Conservation (phyloP, 805 yeast genomes). For the Lachancea lanzarotensis region DNA sequence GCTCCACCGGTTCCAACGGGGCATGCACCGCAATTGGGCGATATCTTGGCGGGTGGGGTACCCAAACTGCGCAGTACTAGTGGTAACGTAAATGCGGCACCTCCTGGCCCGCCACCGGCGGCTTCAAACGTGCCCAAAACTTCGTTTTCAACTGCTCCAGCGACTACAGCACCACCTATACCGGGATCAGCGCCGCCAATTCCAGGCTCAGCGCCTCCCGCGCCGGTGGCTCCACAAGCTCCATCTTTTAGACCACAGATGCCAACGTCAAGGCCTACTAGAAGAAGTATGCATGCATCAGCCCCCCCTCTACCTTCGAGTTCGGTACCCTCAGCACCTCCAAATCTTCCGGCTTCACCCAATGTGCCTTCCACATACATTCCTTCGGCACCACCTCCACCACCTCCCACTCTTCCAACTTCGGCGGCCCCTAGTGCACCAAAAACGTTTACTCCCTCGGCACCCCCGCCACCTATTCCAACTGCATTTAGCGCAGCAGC, state of each 20-base stretch:
- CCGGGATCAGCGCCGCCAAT: conserved; percentile 19
- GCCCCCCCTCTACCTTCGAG: conserved; percentile 10
- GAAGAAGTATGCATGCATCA: conserved; percentile 10
- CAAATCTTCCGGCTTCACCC: not conserved
- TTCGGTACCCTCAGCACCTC: conserved; percentile 11
- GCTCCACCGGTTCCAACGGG: conserved; percentile 18
- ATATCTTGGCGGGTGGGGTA: not conserved
- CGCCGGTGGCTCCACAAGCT: conserved; percentile 14
- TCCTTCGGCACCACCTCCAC: too few species aligned
- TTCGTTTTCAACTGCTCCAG: conserved; percentile 16
- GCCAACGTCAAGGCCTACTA: conserved; percentile 18
- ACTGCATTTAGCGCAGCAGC: not conserved
- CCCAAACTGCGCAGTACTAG: conserved; percentile 10
- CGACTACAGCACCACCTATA: conserved; percentile 28
- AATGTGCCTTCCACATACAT: too few species aligned
- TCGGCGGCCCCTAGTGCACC: not conserved
- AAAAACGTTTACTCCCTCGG: not conserved
- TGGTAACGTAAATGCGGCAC: conserved; percentile 8
- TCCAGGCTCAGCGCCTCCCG: conserved; percentile 19
- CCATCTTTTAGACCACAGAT: conserved; percentile 12
- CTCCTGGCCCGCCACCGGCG: conserved; percentile 6
- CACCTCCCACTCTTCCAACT: conserved; percentile 2
- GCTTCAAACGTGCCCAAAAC: not conserved
- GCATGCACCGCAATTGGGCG: conserved; percentile 15
- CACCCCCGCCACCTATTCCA: not conserved